Conservation (phyloP, 2,329 filamentous ascomycete genomes). For the Ceratocystis diversiconidia region DNA sequence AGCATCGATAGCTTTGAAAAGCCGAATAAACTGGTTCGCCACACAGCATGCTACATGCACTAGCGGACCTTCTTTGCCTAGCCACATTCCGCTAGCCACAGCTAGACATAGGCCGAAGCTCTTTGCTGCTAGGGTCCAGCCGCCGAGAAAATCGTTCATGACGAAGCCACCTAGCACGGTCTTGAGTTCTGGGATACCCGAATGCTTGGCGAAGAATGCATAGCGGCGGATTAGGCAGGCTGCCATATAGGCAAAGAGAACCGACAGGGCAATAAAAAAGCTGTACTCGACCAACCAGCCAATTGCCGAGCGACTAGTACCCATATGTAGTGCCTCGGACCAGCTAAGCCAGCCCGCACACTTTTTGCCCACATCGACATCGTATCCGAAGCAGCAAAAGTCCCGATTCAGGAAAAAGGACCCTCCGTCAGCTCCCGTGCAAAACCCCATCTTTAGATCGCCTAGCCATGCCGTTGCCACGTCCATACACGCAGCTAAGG, state of each 20-base stretch:
- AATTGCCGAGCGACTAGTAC: constrained; percentile 45
- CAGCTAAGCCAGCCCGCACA: constrained; percentile 82
- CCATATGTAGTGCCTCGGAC: constrained; percentile 54
- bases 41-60: constrained; percentile 97
- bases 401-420: constrained; percentile 79
- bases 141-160: constrained; percentile 71
- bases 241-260: constrained; percentile 65
- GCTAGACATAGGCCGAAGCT: constrained; percentile 79
- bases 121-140: constrained; percentile 81
- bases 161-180: constrained; percentile 89
- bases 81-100: constrained; percentile 87
- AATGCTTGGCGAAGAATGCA: constrained; percentile 79
- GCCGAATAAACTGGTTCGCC: constrained; percentile 83
- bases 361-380: constrained; percentile 65
- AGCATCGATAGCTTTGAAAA: constrained; percentile 63
- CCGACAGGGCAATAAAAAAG: constrained; percentile 73
- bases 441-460: constrained; percentile 83
- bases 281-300: constrained; percentile 76
- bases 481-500: constrained; percentile 78
- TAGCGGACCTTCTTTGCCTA: constrained; percentile 88
- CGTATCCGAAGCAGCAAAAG: constrained; percentile 89
- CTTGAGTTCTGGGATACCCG: constrained; percentile 96
- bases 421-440: constrained; percentile 63
- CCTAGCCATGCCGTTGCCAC: constrained; percentile 86
- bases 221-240: constrained; percentile 71